These are phyloP conservation scores for Pseudocercospora cruenta DNA, from an alignment of 2,329 filamentous ascomycete species.

Conservation along the genomic window DNA sequence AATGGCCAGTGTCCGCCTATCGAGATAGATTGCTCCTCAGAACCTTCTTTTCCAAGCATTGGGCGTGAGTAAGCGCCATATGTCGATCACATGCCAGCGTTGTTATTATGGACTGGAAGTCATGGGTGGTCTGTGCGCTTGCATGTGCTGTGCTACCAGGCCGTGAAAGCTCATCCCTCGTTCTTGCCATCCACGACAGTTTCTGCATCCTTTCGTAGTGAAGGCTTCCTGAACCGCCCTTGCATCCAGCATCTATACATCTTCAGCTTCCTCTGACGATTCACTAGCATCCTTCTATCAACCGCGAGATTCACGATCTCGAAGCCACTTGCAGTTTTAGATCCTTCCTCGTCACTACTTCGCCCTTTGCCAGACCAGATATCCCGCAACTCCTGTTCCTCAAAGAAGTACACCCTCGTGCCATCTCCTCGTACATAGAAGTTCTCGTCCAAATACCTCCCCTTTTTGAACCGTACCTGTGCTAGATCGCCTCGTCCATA, in stretches of 20 bases:
- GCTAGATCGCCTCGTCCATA: slow-evolving; percentile 95
- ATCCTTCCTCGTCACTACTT: background rate
- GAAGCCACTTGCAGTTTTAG: slow-evolving; percentile 46
- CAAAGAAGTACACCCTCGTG: slow-evolving; percentile 97
- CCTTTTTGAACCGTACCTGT: slow-evolving; percentile 96
- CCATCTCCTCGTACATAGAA: slow-evolving; percentile 97
- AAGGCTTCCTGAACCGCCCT: slow-evolving; percentile 72
- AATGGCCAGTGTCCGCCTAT: no score
- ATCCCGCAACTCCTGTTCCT: slow-evolving; percentile 74
- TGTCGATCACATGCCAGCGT: background rate
- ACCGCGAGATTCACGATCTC: slow-evolving; percentile 77
- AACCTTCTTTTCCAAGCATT: no score
- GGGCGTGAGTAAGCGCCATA: no score
- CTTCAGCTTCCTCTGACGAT: slow-evolving; percentile 85
- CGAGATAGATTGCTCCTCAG: no score
- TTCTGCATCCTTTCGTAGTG: background rate
- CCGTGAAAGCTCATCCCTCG: no score
- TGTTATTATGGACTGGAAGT: background rate
- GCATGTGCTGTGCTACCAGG: background rate
- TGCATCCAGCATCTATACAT: slow-evolving; percentile 99
- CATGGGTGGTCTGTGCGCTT: background rate
- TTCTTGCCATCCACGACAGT: no score
- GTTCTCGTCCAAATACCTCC: slow-evolving; percentile 90
- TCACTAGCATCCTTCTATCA: slow-evolving; percentile 88
- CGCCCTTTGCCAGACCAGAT: slow-evolving; percentile 68